Conservation (phyloP, 2,329 filamentous ascomycete genomes). For the Metarhizium robertsii region DNA sequence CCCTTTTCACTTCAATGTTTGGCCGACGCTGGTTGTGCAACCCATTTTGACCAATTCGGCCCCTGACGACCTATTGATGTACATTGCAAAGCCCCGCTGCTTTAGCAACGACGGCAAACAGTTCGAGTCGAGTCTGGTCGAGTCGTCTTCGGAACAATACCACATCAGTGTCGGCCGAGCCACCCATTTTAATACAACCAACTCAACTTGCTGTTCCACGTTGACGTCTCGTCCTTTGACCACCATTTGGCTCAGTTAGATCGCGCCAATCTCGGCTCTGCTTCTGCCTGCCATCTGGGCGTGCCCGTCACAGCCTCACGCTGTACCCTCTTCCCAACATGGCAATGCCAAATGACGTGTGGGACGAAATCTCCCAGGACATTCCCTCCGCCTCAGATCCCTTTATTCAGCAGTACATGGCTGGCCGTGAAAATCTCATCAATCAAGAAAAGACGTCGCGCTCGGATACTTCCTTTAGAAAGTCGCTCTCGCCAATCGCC, state of each 20-base stretch:
- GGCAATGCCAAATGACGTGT: conserved; percentile 45
- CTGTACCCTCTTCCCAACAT: conserved; percentile 14
- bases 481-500: conserved; percentile 70
- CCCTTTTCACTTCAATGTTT: too few relatives aligned
- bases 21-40: too few relatives aligned
- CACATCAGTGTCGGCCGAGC: too few relatives aligned
- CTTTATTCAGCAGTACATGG: conserved; percentile 74
- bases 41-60: too few relatives aligned
- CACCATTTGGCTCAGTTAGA: background rate
- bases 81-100: too few relatives aligned
- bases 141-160: too few relatives aligned
- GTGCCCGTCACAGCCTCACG: background rate
- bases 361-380: conserved; percentile 46
- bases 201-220: background rate
- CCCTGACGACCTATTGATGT: too few relatives aligned
- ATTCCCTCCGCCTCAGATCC: conserved; percentile 54
- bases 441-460: conserved; percentile 72
- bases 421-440: conserved; percentile 67
- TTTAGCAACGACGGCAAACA: too few relatives aligned
- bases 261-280: background rate
- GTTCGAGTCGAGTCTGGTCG: too few relatives aligned
- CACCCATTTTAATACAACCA: background rate
- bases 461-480: conserved; percentile 62
- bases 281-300: too few relatives aligned
- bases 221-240: background rate